phyloP scores from a whole-genome alignment of 1,284 basidiomycete species.

The Trichosporon sp. region DNA sequence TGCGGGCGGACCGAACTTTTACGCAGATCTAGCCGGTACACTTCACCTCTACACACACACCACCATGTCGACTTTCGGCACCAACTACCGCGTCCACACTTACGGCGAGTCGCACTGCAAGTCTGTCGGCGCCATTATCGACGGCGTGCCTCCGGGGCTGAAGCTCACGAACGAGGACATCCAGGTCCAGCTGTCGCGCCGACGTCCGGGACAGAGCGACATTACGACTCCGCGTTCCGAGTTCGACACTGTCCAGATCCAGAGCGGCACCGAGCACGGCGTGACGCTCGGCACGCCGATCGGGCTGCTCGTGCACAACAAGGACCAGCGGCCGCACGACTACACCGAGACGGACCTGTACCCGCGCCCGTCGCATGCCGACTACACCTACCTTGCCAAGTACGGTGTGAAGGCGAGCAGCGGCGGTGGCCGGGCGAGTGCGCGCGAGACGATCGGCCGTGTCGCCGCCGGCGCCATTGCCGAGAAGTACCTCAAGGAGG shows the following conservation, averaged over 20 bases:
- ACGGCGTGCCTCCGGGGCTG: slow-evolving; percentile 91
- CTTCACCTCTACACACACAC: slow-evolving; percentile 3
- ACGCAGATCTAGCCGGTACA: not conserved
- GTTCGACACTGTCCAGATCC: slow-evolving; percentile 89
- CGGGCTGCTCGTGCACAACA: slow-evolving; percentile 90
- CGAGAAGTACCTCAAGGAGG: slow-evolving; percentile 86
- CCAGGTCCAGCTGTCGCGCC: slow-evolving; percentile 83
- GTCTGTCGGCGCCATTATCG: slow-evolving; percentile 94
- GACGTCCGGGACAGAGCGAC: slow-evolving; percentile 92
- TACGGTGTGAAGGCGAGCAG: slow-evolving; percentile 96
- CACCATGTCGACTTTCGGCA: slow-evolving; percentile 87
- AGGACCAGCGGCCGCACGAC: slow-evolving; percentile 97
- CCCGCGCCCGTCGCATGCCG: slow-evolving; percentile 94
- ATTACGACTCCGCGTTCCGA: slow-evolving; percentile 96
- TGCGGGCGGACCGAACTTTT: slow-evolving; percentile 4
- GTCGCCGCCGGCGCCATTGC: slow-evolving; percentile 98
- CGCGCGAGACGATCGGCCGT: slow-evolving; percentile 94
- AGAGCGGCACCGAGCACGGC: slow-evolving; percentile 89
- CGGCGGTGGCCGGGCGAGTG: slow-evolving; percentile 89
- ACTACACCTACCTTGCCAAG: slow-evolving; percentile 97
- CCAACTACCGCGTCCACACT: slow-evolving; percentile 86
- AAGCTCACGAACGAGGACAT: slow-evolving; percentile 75
- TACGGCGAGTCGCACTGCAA: slow-evolving; percentile 97
- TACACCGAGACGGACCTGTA: slow-evolving; percentile 98
- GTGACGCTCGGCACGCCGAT: slow-evolving; percentile 97